Evolutionary conservation across 2,329 filamentous ascomycete species (phyloP), one percentile per base, ranked within the genome.

Genomic region (Pezicula neosporulosa): DNA sequence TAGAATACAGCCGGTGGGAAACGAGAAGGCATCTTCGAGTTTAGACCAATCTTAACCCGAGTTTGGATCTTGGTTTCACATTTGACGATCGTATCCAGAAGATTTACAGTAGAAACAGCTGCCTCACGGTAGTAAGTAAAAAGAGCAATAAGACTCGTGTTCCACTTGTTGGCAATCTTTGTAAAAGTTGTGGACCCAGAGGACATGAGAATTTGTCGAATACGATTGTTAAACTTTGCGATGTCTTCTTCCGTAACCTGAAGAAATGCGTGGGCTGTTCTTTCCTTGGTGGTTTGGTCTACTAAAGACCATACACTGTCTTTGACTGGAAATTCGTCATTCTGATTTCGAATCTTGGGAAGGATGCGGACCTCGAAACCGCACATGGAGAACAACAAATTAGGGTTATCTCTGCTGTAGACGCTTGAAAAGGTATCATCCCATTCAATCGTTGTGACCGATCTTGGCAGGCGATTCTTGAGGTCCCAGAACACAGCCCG

Each of bases 111-210:
- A 1, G 93, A 96, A 1, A 97, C 93, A 15, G 94, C 94, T 44
- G 94, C 94, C 68, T 99, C 94, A 68, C 94, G 90, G 68, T 99
- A 99, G 72, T 99, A 99, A 0, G 94, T 97, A 73, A 99, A 99
- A 24, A 99, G 81, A 1, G 94, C 92, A 64, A 99, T 99, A 60
- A 99, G 72, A 1, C 90, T 94, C 0, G 94, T 99, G 72, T 99
- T 99, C 94, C 95, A 99, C 74, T 99, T 99, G 74, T 99, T 99
- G 44, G 95, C 94, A 65, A 99, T 99, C 80, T 99, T 99, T 43
- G 94, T 99, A 73, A 99, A 99, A 0, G 94, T 99, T 0, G 94
- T 99, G 5, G 90, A 96, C n/a, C 94, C 95, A 52, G 94, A 97
- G 10, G 93, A 97, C 94, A 99, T 99, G 51, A 99, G 79, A 67